These are phyloP conservation scores for Seiridium cupressi DNA, from an alignment of 2,329 filamentous ascomycete genomes.

Conservation along the genomic window DNA sequence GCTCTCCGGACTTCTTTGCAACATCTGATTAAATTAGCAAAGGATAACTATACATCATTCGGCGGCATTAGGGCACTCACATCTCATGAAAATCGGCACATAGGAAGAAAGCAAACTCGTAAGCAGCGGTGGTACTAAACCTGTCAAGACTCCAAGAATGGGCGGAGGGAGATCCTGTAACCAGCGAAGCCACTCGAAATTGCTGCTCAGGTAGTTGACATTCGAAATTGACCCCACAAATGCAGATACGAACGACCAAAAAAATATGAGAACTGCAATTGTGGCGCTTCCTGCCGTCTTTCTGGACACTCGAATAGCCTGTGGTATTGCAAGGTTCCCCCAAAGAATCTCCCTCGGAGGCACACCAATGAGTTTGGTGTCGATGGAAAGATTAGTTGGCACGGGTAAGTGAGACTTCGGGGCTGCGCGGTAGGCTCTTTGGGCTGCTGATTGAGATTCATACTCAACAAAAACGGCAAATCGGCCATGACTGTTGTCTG, in stretches of 20 bases:
- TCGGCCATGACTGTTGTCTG: constrained; percentile 30
- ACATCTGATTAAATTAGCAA: constrained; percentile 45
- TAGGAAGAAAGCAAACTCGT: constrained; percentile 81
- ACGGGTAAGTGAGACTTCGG: constrained; percentile 20
- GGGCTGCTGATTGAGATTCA: constrained; percentile 75
- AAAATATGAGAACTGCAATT: constrained; percentile 73
- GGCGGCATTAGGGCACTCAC: constrained; percentile 37
- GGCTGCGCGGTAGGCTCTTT: constrained; percentile 69
- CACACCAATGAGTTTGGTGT: constrained; percentile 62
- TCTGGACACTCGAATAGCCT: constrained; percentile 23
- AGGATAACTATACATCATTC: no score
- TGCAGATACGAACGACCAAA: constrained; percentile 77
- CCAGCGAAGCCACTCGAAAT: constrained; percentile 69
- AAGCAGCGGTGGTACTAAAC: constrained; percentile 76
- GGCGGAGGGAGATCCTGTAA: constrained; percentile 65
- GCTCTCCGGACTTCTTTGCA: constrained; percentile 68
- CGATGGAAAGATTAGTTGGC: constrained; percentile 4
- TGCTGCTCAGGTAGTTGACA: constrained; percentile 65
- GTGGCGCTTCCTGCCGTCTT: constrained; percentile 61
- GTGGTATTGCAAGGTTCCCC: constrained; percentile 64
- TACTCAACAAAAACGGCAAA: constrained; percentile 93
- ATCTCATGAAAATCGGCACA: constrained; percentile 73
- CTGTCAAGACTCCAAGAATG: constrained; percentile 78
- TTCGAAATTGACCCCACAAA: constrained; percentile 85
- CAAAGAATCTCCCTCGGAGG: constrained; percentile 82